These are phyloP conservation scores for Harrya chromipes DNA, from an alignment of 768 basidiomycete species.

Conservation along the genomic window DNA sequence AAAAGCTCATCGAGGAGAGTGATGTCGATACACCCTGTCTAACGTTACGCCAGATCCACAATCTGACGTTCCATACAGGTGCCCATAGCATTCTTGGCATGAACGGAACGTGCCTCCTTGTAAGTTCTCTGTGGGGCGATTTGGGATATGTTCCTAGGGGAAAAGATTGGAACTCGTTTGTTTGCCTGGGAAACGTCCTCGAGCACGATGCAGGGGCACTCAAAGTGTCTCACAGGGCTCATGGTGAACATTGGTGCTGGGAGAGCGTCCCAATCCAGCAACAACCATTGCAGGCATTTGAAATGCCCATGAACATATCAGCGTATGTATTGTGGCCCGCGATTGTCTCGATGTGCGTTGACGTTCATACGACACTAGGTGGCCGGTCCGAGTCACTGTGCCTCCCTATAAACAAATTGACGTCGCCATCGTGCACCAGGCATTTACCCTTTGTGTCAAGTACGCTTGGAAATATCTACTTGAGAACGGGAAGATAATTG, in stretches of 20 bases:
- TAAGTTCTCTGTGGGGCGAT: conserved; percentile 43
- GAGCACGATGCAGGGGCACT: conserved; percentile 28
- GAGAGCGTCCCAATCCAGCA: conserved; percentile 28
- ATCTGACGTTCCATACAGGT: conserved; percentile 34
- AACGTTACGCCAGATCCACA: conserved; percentile 37
- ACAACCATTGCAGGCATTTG: conserved; percentile 34
- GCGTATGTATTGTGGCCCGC: conserved; percentile 26
- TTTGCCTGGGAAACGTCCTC: conserved; percentile 38
- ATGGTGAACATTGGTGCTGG: conserved; percentile 40
- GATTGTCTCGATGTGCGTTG: not conserved
- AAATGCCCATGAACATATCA: conserved; percentile 29
- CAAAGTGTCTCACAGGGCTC: conserved; percentile 19
- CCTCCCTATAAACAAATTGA: conserved; percentile 36
- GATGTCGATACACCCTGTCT: conserved; percentile 27
- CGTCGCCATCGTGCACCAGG: conserved; percentile 38
- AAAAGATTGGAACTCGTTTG: conserved; percentile 37
- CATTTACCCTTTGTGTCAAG: conserved; percentile 18
- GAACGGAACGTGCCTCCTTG: conserved; percentile 39
- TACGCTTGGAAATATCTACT: conserved; percentile 38
- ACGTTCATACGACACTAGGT: conserved; percentile 26
- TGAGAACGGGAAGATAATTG: conserved; percentile 30
- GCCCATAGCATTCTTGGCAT: conserved; percentile 40
- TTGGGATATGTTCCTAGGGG: conserved; percentile 41
- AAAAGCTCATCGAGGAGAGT: conserved; percentile 34
- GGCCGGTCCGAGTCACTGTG: conserved; percentile 38